Base-by-base conservation (phyloP, 2,329 filamentous ascomycete species). In the Cyclaneusma minus region DNA sequence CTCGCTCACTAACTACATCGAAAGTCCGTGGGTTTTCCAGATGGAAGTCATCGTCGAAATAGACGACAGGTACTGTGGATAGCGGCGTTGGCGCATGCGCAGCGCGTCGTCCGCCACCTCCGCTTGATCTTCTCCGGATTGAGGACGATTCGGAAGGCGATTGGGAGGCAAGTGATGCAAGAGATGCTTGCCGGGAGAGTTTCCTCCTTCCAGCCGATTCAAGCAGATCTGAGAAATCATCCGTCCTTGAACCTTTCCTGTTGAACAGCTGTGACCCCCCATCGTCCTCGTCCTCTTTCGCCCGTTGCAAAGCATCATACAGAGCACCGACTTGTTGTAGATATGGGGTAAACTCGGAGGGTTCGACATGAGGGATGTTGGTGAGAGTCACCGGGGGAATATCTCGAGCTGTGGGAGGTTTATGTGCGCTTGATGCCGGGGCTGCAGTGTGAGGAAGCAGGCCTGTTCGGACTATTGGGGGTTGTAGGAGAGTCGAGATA, bases 21-120 rank as follows among this genome's bases (percentile, higher is more conserved):
- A 98, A 98, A 0, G 80, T 95, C 26, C 89, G 71, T 0, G 89
- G 89, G 35, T 98, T 95, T 46, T 98, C 89, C 6, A 98, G 65
- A 42, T 83, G 87, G 40, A 98, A 98, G 40, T 84, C 75, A 17
- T 92, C 80, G 28, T 95, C 89, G 40, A 94, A 94, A 47, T 95
- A 98, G 7, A 98, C 81, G 25, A 60, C 68, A 0, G 89, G 89
- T 22, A 98, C 93, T 0, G 85, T 95, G 4, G 84, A 89, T 15
- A 98, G 50, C 0, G 85, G 89, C 2, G 89, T 83, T 2, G 80
- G 72, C 1, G 78, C 78, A 33, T 85, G 78, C 1, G 64, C 52
- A 21, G 62, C 62, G 37, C 74, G 70, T 41, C 68, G 68, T 30
- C 54, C 47, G 15, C 40, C 44, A 24, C 59, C 58, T 19, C 55